A percentile compares a stretch with the other conserved stretches of the same genome.
Conservation (phyloP, 495 filamentous ascomycete species). For the Penicillium silybi region DNA sequence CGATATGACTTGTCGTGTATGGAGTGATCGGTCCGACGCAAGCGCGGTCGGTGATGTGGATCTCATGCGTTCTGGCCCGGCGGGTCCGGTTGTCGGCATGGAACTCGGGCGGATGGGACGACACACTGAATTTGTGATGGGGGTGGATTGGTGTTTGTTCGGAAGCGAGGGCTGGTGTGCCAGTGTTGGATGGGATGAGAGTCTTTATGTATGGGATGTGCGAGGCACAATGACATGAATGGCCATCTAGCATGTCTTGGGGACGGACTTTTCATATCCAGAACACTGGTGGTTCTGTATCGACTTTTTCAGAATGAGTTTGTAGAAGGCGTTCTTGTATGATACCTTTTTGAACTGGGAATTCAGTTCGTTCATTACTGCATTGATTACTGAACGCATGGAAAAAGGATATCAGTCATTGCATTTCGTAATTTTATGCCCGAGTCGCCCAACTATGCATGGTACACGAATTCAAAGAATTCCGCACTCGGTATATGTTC, state of each 20-base stretch:
- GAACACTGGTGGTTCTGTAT: background rate
- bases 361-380: background rate
- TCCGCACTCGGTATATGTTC: background rate
- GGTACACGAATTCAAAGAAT: background rate
- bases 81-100: slow-evolving; percentile 47
- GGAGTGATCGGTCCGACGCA: slow-evolving; percentile 66
- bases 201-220: slow-evolving; percentile 88
- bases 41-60: slow-evolving; percentile 47
- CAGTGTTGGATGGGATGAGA: slow-evolving; percentile 89
- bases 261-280: background rate
- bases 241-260: background rate
- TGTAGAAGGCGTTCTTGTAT: background rate
- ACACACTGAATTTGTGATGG: slow-evolving; percentile 96
- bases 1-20: slow-evolving; percentile 94
- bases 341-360: background rate
- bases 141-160: slow-evolving; percentile 97
- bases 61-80: slow-evolving; percentile 36
- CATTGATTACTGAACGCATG: background rate
- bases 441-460: background rate
- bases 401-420: slow-evolving; percentile 18
- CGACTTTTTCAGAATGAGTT: too few relatives aligned
- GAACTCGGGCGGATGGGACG: slow-evolving; percentile 84
- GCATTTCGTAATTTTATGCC: slow-evolving; percentile 21
- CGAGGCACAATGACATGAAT: slow-evolving; percentile 55
- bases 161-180: slow-evolving; percentile 94